Evolutionary conservation across 2,329 filamentous ascomycete species (phyloP).

Genomic region (Stylonectria norvegica): DNA sequence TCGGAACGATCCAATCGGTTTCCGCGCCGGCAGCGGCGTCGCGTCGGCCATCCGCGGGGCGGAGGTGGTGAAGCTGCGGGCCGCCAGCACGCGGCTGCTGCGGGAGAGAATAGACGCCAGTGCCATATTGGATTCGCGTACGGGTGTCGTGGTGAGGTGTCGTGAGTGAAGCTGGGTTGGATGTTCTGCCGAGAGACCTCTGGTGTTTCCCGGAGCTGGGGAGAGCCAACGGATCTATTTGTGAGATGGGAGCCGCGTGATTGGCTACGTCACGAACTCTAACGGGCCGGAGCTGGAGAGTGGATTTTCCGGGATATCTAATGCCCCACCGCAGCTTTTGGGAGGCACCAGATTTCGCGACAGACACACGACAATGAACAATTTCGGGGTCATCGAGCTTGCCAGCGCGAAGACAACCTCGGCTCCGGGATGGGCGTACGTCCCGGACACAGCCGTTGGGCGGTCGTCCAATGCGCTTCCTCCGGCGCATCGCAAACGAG

Average conservation of each 20-base stretch:
- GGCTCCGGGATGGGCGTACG: slow-evolving; percentile 89
- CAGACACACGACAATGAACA: slow-evolving; percentile 47
- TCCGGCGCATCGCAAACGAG: slow-evolving; percentile 66
- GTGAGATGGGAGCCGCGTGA: slow-evolving; percentile 17
- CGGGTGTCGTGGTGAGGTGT: slow-evolving; percentile 12
- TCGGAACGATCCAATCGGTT: slow-evolving; percentile 59
- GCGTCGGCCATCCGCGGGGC: slow-evolving; percentile 43
- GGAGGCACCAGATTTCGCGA: too few relatives aligned
- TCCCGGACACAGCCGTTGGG: slow-evolving; percentile 67
- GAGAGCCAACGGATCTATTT: too few relatives aligned
- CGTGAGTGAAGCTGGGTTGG: slow-evolving; percentile 17
- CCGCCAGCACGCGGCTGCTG: slow-evolving; percentile 37
- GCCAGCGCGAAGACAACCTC: slow-evolving; percentile 64
- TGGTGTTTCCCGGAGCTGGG: slow-evolving; percentile 22
- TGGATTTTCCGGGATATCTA: slow-evolving; percentile 18
- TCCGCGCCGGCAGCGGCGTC: slow-evolving; percentile 51
- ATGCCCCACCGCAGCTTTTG: neutral
- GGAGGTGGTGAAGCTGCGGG: slow-evolving; percentile 50
- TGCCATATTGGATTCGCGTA: slow-evolving; percentile 36
- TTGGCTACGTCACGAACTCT: slow-evolving; percentile 23
- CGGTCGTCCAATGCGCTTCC: slow-evolving; percentile 45
- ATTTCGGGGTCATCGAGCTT: slow-evolving; percentile 79
- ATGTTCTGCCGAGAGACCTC: slow-evolving; percentile 15
- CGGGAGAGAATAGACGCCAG: slow-evolving; percentile 41
- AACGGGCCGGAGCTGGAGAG: slow-evolving; percentile 13